phyloP scores from a whole-genome alignment of 75 land plant species.

The Picea sitchensis region DNA sequence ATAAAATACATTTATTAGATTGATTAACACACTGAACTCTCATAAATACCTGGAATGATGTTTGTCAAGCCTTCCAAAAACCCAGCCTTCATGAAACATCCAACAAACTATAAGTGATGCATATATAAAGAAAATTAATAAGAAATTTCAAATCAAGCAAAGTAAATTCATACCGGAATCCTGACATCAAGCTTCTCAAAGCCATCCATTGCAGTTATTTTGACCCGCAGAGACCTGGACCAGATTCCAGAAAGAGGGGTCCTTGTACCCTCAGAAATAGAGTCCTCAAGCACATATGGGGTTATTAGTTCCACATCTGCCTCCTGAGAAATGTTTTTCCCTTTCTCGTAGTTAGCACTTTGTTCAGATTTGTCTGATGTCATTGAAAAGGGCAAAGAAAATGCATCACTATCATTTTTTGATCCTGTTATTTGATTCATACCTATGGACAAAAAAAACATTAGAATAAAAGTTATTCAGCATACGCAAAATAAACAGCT shows the following conservation, averaged over 20 bases:
- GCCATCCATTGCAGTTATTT: slow-evolving; percentile 82
- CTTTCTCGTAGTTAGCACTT: slow-evolving; percentile 10
- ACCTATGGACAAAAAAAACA: neutral
- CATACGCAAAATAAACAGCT: neutral
- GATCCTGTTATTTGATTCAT: neutral
- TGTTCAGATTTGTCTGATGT: slow-evolving; percentile 10
- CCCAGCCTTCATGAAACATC: slow-evolving; percentile 63
- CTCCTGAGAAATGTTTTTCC: slow-evolving; percentile 13
- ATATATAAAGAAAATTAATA: neutral
- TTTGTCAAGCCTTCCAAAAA: slow-evolving; percentile 86
- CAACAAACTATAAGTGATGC: slow-evolving; percentile 3
- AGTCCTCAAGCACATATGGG: slow-evolving; percentile 46
- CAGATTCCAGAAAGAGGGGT: slow-evolving; percentile 59
- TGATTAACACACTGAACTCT: neutral
- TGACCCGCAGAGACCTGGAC: slow-evolving; percentile 80
- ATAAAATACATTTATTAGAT: neutral
- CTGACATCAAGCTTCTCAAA: slow-evolving; percentile 78
- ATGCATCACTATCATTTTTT: neutral
- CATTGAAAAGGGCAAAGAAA: neutral
- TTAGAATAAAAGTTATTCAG: neutral
- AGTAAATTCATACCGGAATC: slow-evolving; percentile 68
- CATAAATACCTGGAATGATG: slow-evolving; percentile 70
- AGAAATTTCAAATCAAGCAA: neutral
- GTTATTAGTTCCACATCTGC: slow-evolving; percentile 23
- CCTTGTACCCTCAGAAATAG: slow-evolving; percentile 29